Evolutionary conservation across 164 flowering plant species (phyloP).

Genomic region (Cinnamomum chago): DNA sequence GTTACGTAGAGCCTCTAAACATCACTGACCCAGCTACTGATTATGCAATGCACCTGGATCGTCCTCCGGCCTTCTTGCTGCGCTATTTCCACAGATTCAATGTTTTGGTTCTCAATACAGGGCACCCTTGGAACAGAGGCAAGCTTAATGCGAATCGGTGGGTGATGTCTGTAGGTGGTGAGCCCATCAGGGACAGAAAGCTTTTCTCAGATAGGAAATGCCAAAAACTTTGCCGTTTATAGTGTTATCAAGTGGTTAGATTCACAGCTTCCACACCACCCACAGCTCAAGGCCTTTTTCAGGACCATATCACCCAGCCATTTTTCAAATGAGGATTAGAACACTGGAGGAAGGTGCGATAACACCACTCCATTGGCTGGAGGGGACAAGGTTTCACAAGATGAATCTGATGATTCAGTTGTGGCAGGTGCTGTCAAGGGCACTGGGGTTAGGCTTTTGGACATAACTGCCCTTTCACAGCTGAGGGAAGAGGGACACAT

Average conservation of each 20-base stretch:
- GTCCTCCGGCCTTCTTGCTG: conserved; percentile 56
- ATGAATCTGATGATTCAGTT: conserved; percentile 51
- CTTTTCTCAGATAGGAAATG: conserved; percentile 39
- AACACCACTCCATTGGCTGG: conserved; percentile 44
- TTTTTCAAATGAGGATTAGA: conserved; percentile 73
- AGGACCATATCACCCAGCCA: conserved; percentile 75
- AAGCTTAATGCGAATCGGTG: conserved; percentile 62
- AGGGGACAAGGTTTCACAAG: conserved; percentile 51
- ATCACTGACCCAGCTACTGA: conserved; percentile 32
- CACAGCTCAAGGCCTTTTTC: conserved; percentile 53
- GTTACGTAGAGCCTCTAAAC: conserved; percentile 53
- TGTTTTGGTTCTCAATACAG: conserved; percentile 69
- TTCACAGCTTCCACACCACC: conserved; percentile 49
- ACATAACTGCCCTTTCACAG: conserved; percentile 64
- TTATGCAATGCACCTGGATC: conserved; percentile 75
- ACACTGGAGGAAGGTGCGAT: conserved; percentile 73
- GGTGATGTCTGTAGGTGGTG: conserved; percentile 60
- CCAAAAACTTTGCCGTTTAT: conserved; percentile 52
- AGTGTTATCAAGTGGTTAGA: conserved; percentile 63
- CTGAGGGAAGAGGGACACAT: conserved; percentile 75
- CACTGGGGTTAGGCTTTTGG: conserved; percentile 51
- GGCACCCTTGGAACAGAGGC: conserved; percentile 82
- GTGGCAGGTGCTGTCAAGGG: conserved; percentile 55
- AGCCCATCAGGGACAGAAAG: conserved; percentile 23
- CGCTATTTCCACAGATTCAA: conserved; percentile 41